Conservation (phyloP, 257 asterid species). For the Anisodus tanguticus region DNA sequence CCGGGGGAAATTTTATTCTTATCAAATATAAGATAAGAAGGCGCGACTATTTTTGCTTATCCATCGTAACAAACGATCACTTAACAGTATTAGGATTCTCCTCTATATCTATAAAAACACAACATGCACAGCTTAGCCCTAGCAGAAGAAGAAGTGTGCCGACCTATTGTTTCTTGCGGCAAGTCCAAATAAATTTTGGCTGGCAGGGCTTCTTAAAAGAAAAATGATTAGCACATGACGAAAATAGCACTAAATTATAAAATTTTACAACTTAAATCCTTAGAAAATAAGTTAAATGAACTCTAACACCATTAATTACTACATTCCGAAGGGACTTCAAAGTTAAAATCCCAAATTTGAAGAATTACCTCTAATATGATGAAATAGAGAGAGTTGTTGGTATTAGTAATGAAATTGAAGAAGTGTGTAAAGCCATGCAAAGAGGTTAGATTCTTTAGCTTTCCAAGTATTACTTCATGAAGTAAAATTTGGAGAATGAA, state of each 20-base stretch:
- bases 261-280: not conserved
- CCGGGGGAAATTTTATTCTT: no score
- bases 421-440: not conserved
- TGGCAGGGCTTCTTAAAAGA: not conserved
- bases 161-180: not conserved
- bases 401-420: not conserved
- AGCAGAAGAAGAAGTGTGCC: not conserved
- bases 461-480: not conserved
- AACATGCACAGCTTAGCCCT: constrained; percentile 7
- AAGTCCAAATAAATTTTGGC: not conserved
- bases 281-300: not conserved
- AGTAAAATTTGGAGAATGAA: not conserved
- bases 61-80: no score
- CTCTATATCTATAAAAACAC: not conserved
- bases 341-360: not conserved
- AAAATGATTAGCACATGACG: not conserved
- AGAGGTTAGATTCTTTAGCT: not conserved
- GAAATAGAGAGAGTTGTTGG: not conserved
- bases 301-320: not conserved
- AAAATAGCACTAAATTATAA: not conserved
- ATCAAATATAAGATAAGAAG: no score
- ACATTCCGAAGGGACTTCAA: not conserved
- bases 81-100: not conserved
- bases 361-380: not conserved
- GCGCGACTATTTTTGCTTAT: no score